Evolutionary conservation across 176 grass and related monocot species (phyloP).

Genomic region (Olyra latifolia): DNA sequence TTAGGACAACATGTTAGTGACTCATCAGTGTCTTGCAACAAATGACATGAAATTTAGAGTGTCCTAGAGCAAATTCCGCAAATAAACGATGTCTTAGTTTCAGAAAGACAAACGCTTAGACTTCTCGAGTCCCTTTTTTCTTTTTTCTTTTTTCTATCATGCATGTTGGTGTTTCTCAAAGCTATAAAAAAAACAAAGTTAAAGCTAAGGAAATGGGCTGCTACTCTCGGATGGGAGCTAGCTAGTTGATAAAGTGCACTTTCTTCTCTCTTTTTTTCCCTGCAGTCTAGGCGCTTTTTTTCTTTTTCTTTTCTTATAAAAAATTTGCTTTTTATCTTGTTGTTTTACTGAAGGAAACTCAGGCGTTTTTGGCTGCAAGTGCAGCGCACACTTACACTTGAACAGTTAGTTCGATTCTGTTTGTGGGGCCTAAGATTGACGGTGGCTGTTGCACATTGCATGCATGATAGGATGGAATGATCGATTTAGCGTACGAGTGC

Average conservation of each 20-base stretch:
- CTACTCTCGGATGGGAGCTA: background rate
- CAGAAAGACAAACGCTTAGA: too few relatives aligned
- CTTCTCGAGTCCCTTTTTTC: too few relatives aligned
- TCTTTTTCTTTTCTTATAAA: background rate
- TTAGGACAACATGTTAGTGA: too few relatives aligned
- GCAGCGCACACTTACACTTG: constrained; percentile 31
- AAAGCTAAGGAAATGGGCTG: too few relatives aligned
- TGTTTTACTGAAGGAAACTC: background rate
- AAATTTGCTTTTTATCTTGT: background rate
- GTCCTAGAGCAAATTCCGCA: too few relatives aligned
- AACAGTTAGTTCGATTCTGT: constrained; percentile 23
- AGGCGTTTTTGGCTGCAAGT: constrained; percentile 20
- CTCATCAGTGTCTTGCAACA: too few relatives aligned
- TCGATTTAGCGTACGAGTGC: constrained; percentile 18
- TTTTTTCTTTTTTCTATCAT: too few relatives aligned
- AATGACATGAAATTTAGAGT: too few relatives aligned
- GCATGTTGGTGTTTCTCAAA: too few relatives aligned
- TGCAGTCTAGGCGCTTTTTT: background rate
- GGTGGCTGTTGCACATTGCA: constrained; percentile 15
- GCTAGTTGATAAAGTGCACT: background rate
- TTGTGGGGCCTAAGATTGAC: background rate
- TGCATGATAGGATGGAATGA: constrained; percentile 12
- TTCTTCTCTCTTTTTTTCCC: background rate
- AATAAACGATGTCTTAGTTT: too few relatives aligned
- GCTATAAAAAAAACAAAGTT: background rate